Conservation (phyloP, 1,284 basidiomycete species). For the Ganoderma lucidum region DNA sequence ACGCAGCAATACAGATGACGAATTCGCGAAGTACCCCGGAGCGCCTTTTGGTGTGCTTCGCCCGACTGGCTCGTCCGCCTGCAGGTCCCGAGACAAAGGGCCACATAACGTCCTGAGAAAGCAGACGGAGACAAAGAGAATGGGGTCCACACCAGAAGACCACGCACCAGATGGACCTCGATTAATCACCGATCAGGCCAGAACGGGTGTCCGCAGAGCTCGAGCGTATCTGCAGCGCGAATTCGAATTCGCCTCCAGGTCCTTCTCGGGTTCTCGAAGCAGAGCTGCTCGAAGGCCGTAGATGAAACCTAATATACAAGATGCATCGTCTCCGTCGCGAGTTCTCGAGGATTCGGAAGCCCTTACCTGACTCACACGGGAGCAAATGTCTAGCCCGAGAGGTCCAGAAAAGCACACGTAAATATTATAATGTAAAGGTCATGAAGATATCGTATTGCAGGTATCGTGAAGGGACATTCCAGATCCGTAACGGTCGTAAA, state of each 20-base stretch:
- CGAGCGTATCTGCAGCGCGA: not conserved
- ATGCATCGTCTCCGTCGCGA: not conserved
- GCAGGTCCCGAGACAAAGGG: not conserved
- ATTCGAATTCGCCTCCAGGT: not conserved
- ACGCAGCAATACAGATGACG: conserved; percentile 3
- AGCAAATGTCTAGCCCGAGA: not conserved
- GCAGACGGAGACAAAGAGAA: not conserved
- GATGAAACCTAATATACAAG: not conserved
- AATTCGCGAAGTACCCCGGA: not conserved
- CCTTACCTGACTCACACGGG: conserved; percentile 6
- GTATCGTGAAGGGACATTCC: conserved; percentile 33
- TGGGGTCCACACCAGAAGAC: not conserved
- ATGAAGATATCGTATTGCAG: conserved; percentile 34
- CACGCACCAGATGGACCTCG: conserved; percentile 14
- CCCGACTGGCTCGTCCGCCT: not conserved
- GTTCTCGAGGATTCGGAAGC: not conserved
- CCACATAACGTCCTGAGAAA: not conserved
- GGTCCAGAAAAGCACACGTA: conserved; percentile 17
- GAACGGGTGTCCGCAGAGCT: conserved; percentile 4
- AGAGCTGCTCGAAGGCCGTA: not conserved
- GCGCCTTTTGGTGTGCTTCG: conserved; percentile 3
- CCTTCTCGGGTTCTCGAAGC: conserved; percentile 7
- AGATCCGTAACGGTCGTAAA: conserved; percentile 32
- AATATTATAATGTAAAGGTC: conserved; percentile 31
- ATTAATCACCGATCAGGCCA: not conserved